These are phyloP conservation scores for Pestalotiopsis sp. DNA, from an alignment of 2,329 filamentous ascomycete genomes.

Conservation along the genomic window DNA sequence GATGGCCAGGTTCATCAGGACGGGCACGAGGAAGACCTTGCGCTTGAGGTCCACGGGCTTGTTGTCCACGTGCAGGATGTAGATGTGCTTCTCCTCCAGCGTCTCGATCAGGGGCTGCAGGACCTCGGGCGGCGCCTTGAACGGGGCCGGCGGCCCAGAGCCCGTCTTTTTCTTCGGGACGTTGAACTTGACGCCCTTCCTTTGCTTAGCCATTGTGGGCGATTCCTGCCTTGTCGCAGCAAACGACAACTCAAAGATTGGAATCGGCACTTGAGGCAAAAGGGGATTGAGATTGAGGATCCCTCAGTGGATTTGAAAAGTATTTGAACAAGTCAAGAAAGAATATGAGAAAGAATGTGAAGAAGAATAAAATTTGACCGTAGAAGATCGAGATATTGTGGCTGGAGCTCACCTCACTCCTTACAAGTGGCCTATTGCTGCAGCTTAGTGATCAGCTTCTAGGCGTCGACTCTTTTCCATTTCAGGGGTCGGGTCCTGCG, in stretches of 20 bases:
- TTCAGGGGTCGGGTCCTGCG: conserved; percentile 1
- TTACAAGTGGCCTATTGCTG: not conserved
- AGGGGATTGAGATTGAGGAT: not conserved
- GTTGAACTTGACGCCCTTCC: conserved; percentile 25
- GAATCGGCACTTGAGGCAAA: not conserved
- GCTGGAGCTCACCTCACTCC: conserved; percentile 22
- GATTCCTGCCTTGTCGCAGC: not conserved
- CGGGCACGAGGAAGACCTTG: conserved; percentile 80
- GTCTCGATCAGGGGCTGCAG: conserved; percentile 68
- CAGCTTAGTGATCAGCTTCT: not conserved
- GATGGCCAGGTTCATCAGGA: conserved; percentile 75
- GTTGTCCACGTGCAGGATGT: conserved; percentile 82
- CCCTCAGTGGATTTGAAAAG: too few species aligned
- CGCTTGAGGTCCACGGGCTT: conserved; percentile 73
- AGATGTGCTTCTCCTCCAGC: conserved; percentile 72
- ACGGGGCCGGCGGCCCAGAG: conserved; percentile 62
- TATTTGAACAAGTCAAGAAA: too few species aligned
- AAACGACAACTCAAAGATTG: not conserved
- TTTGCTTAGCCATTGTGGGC: conserved; percentile 29
- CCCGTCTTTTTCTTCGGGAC: conserved; percentile 28
- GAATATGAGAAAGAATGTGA: not conserved
- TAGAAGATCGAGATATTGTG: conserved; percentile 17
- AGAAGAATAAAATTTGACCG: not conserved
- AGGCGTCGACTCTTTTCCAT: not conserved
- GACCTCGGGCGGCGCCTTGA: conserved; percentile 64